phyloP scores from a whole-genome alignment of 495 filamentous ascomycete species.

The Aspergillus bertholletiae region DNA sequence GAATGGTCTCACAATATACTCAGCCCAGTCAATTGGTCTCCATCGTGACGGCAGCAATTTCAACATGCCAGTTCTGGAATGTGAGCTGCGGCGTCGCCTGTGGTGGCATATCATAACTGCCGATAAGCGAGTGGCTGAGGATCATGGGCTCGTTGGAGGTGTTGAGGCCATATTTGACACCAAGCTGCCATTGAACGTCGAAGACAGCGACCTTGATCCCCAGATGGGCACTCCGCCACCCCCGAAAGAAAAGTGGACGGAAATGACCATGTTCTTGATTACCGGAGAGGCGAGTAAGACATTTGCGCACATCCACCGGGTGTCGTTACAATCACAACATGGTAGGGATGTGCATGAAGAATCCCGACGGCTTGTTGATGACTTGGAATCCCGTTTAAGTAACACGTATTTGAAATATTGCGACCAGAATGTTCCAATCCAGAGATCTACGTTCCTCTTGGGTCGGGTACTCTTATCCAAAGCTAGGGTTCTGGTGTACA shows the following conservation, averaged over 20 bases:
- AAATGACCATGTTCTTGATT: constrained; percentile 11
- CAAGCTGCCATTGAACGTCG: not conserved
- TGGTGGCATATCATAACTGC: not conserved
- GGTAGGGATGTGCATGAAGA: constrained; percentile 10
- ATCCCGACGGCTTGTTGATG: constrained; percentile 11
- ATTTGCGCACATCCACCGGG: not conserved
- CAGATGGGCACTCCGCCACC: not conserved
- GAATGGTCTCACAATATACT: constrained; percentile 41
- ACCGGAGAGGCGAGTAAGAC: constrained; percentile 27
- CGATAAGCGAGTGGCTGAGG: not conserved
- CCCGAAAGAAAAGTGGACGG: not conserved
- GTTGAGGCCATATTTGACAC: not conserved
- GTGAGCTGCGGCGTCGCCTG: not conserved
- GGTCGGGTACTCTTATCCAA: constrained; percentile 23
- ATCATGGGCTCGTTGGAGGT: not conserved
- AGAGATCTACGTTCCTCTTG: constrained; percentile 22
- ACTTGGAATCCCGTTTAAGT: constrained; percentile 18
- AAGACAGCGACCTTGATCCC: not conserved
- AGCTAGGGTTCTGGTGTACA: constrained; percentile 22
- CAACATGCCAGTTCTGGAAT: not conserved
- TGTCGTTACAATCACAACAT: not conserved
- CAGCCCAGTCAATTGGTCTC: constrained; percentile 48
- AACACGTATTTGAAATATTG: constrained; percentile 22
- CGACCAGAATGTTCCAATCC: constrained; percentile 31
- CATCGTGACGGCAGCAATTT: not conserved